Evolutionary conservation across 768 basidiomycete genomes (phyloP), one percentile per base, ranked within the genome.

Genomic region (Boletus reticuloceps): DNA sequence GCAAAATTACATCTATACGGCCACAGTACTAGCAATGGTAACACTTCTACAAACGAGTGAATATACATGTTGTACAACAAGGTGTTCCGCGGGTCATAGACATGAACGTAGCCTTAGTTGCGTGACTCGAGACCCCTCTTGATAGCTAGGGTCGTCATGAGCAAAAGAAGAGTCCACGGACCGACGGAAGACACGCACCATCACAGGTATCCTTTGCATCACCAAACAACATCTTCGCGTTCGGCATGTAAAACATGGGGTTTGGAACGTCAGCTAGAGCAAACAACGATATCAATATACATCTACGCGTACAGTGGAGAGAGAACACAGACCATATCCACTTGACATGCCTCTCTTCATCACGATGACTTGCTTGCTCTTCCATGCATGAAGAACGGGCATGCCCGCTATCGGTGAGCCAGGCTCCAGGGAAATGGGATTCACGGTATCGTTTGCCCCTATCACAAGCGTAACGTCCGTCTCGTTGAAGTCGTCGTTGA

Each of bases 271-370:
- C 91, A 50, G 93, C 91, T 89, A 69, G 47, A 58, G 41, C 1
- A 16, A 42, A 39, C 7, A 47, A 10, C 11, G 16, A 37, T 38
- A 46, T 65, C 42, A 58, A 37, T 6, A 6, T 17, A 40, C 17
- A 39, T 47, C 34, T 6, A 12, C 17, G n/a, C 14, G 14, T 36
- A 39, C 14, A n/a, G 7, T 10, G n/a, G n/a, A 39, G 17, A 11
- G 40, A 31, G 16, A 49, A 38, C 27, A 68, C 78, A 49, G 55
- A 90, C 91, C 92, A 66, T 93, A 93, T 38, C 91, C 91, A 66
- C 88, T 87, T 9, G 91, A 84, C 79, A 94, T 84, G 50, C 92
- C 91, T 58, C 92, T 81, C 73, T 94, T 94, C 92, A 94, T 94
- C 38, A 94, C 91, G 50, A 94, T 79, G 41, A 93, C 91, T 62